Conservation (phyloP, 129 eudicot species). For the Deinandra increscens region DNA sequence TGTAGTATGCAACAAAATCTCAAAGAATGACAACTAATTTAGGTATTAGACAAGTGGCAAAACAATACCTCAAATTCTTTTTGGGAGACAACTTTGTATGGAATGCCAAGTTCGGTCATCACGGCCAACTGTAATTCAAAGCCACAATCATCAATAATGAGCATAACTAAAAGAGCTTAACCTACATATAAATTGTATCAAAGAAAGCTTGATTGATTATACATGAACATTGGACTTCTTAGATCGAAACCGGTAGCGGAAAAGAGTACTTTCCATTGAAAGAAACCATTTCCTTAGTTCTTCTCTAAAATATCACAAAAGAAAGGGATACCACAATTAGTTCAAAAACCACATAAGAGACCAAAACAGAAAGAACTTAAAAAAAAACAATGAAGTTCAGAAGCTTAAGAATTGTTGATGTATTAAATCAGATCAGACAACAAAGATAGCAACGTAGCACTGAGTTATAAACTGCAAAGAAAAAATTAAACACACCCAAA, state of each 20-base stretch:
- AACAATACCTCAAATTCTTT: constrained; percentile 68
- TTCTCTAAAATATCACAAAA: constrained; percentile 46
- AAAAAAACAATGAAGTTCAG: not conserved
- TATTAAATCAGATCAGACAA: too few relatives aligned
- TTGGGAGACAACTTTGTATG: constrained; percentile 62
- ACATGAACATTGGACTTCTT: constrained; percentile 63
- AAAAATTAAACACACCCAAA: too few relatives aligned
- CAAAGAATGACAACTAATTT: not conserved
- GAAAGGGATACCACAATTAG: not conserved
- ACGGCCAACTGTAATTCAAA: constrained; percentile 56
- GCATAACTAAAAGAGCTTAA: not conserved
- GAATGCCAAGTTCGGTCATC: constrained; percentile 70
- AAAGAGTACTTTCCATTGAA: constrained; percentile 76
- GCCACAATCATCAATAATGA: constrained; percentile 18
- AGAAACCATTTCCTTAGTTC: constrained; percentile 94
- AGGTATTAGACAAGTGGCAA: not conserved
- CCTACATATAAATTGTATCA: constrained; percentile 1
- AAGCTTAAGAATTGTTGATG: constrained; percentile 78
- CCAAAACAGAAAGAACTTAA: not conserved
- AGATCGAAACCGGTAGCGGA: constrained; percentile 76
- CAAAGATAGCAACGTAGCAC: too few relatives aligned
- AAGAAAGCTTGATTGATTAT: constrained; percentile 15
- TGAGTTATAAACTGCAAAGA: too few relatives aligned
- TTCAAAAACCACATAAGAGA: constrained; percentile 8
- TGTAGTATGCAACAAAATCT: not conserved